phyloP scores from a whole-genome alignment of 305 asterid genomes.

The Lippia alba region DNA sequence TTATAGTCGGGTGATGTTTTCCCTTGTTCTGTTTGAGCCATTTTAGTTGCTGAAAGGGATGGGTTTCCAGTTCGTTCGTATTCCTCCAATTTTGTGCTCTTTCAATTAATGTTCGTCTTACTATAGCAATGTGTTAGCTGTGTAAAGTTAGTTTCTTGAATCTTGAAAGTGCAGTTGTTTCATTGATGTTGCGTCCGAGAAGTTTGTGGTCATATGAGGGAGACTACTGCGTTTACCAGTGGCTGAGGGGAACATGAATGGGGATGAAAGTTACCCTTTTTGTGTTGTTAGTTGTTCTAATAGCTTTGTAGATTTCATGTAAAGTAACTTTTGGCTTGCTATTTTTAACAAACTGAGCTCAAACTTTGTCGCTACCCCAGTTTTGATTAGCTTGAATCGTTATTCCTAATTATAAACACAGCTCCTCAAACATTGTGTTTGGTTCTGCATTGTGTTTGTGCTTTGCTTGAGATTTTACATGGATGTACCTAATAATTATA shows the following conservation, averaged over 20 bases:
- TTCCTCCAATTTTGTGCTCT: background rate
- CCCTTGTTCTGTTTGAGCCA: slow-evolving; percentile 14
- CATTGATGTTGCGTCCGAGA: background rate
- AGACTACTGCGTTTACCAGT: slow-evolving; percentile 1
- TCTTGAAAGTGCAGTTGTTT: slow-evolving; percentile 1
- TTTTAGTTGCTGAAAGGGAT: slow-evolving; percentile 26
- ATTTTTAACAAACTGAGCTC: background rate
- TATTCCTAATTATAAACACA: slow-evolving; percentile 9
- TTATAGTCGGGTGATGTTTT: background rate
- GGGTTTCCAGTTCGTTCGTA: slow-evolving; percentile 23
- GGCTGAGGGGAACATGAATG: slow-evolving; percentile 1
- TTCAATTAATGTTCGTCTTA: slow-evolving; percentile 6
- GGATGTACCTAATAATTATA: background rate
- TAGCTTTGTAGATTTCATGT: background rate
- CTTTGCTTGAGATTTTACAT: background rate
- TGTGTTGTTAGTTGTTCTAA: slow-evolving; percentile 10
- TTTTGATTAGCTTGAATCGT: slow-evolving; percentile 1
- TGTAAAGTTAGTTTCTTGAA: background rate
- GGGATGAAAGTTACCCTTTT: slow-evolving; percentile 11
- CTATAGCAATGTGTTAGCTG: background rate
- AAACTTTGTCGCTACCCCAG: background rate
- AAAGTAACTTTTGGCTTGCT: background rate
- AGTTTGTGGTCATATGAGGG: slow-evolving; percentile 5
- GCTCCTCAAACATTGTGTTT: background rate
- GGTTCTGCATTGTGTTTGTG: background rate